Base-by-base conservation (phyloP, 306 rosid genomes). In the Neltuma alba region DNA sequence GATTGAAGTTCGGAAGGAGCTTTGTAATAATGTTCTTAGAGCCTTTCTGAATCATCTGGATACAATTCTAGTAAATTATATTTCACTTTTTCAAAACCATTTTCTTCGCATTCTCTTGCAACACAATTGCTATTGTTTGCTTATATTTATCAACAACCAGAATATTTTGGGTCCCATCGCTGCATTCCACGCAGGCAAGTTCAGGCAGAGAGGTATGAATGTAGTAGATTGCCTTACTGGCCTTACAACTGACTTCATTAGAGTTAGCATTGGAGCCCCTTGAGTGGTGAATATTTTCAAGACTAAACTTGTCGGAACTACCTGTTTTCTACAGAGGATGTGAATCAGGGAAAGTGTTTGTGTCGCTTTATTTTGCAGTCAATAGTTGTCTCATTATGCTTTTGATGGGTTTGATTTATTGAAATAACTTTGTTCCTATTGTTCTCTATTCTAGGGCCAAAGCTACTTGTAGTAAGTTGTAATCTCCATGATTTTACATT, bases 221-320 rank as follows among this genome's bases (percentile, higher is more conserved):
- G 34, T 23, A 6, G 77, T 10, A 58, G 36, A 73, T 9, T 33
- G 6, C 18, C 61, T 33, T 71, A 25, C 20, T 48, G 28, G 41
- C 38, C 62, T 55, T 14, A 36, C 54, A 72, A 70, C 34, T 74
- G 77, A 54, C 50, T 36, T 36, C 3, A 37, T 57, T 75, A 30
- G 50, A 50, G 61, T 66, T 70, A 21, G 47, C 27, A 41, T 57
- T 57, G 16, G 64, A 27, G 34, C 66, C 66, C 5, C 30, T 30
- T 60, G 37, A 60, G 21, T 60, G 1, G 23, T 47, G 42, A 11
- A 47, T 25, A 61, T 48, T 61, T 47, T 62, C 18, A 72, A 38
- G 70, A 42, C 37, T 60, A 31, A 66, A 75, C 64, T 67, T 42
- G 16, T 30, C 21, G 54, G 70, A 74, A 66, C 27, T 15, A 38